Conservation (phyloP, 2,329 filamentous ascomycete genomes). For the Verticillium tricorpus region DNA sequence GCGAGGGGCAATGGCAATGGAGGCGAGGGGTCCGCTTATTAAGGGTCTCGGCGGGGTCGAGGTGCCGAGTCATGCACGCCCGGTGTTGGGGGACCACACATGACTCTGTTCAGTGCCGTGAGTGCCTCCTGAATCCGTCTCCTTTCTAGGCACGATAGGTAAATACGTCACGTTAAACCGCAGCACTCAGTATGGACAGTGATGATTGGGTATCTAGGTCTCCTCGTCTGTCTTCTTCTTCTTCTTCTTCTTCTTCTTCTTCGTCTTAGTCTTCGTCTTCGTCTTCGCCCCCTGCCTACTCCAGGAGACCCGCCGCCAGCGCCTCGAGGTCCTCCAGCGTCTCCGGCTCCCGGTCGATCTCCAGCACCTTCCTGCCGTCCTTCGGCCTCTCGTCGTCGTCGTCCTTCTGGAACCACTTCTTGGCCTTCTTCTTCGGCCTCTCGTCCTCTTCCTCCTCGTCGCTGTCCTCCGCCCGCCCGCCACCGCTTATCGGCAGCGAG, state of each 20-base stretch:
- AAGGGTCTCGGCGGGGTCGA: not conserved
- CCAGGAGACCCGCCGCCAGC: slow-evolving; percentile 66
- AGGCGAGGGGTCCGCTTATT: not conserved
- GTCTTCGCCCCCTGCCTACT: slow-evolving; percentile 29
- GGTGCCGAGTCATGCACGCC: not conserved
- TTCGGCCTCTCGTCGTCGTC: slow-evolving; percentile 45
- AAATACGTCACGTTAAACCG: too few relatives aligned
- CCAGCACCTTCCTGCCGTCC: slow-evolving; percentile 51
- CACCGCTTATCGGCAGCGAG: slow-evolving; percentile 46
- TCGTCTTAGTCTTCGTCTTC: too few relatives aligned
- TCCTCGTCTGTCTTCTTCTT: not conserved
- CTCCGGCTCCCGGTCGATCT: slow-evolving; percentile 65
- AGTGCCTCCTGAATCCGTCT: too few relatives aligned
- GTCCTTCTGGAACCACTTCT: slow-evolving; percentile 77
- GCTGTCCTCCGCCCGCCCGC: slow-evolving; percentile 28
- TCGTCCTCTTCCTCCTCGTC: slow-evolving; percentile 50
- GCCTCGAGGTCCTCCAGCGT: slow-evolving; percentile 77
- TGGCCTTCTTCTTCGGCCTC: slow-evolving; percentile 54
- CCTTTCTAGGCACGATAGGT: too few relatives aligned
- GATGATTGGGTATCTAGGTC: slow-evolving; percentile 22
- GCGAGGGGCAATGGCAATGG: not conserved
- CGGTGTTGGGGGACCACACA: not conserved
- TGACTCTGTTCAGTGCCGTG: not conserved
- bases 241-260: slow-evolving; percentile 18
- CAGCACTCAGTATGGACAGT: not conserved